Evolutionary conservation across 2,329 filamentous ascomycete species (phyloP).

Genomic region (Chalaropsis thielavioides): DNA sequence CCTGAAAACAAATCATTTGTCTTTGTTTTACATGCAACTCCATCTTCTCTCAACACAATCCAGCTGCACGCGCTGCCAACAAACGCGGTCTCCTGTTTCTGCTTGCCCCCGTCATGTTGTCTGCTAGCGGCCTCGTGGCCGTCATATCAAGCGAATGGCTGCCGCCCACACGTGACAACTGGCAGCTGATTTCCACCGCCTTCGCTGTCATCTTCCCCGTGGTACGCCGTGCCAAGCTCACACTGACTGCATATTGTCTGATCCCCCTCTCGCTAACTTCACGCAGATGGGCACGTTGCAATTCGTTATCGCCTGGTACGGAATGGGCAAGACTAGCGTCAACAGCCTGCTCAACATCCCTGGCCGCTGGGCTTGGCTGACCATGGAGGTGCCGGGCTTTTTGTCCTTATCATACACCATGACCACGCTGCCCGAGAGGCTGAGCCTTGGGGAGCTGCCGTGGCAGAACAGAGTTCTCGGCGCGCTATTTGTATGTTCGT

Average conservation of each 20-base stretch:
- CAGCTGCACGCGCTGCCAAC: background rate
- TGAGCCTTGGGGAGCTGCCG: constrained; percentile 46
- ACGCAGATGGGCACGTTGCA: constrained; percentile 54
- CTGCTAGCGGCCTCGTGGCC: background rate
- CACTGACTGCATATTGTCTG: background rate
- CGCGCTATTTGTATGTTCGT: constrained; percentile 44
- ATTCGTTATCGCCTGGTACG: constrained; percentile 69
- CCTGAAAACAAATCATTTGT: background rate
- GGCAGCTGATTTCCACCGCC: constrained; percentile 35
- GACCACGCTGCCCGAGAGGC: constrained; percentile 45
- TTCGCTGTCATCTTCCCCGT: constrained; percentile 41
- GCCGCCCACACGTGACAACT: constrained; percentile 44
- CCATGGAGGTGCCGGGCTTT: constrained; percentile 74
- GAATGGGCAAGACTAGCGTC: constrained; percentile 82
- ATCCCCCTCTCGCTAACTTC: constrained; percentile 18
- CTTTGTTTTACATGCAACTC: background rate
- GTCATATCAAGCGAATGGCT: constrained; percentile 28
- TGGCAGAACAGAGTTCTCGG: constrained; percentile 68
- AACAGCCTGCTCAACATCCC: constrained; percentile 67
- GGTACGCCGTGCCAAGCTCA: constrained; percentile 27
- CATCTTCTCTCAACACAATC: background rate
- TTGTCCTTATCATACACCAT: constrained; percentile 68
- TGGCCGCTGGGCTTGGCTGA: constrained; percentile 72
- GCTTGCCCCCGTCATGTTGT: background rate
- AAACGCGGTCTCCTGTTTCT: background rate